Evolutionary conservation across 768 basidiomycete species (phyloP), one percentile per base, ranked within the genome.

Genomic region (Lactarius deliciosus): DNA sequence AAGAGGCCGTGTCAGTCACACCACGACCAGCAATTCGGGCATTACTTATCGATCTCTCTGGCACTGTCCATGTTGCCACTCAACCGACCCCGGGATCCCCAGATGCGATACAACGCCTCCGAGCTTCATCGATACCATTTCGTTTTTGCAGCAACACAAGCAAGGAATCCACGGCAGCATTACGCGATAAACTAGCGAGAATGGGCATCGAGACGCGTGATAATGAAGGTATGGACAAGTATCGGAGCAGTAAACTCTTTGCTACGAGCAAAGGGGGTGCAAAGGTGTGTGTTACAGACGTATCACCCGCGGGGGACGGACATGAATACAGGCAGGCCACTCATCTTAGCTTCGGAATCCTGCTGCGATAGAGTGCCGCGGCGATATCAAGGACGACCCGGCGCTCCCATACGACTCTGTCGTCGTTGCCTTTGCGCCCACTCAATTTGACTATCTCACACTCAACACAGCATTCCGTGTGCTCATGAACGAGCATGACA

Each of bases 401-500:
- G 56, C 72, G 16, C 70, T 68, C 5, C 72, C 74, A 2, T 82
- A 82, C 70, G 86, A 91, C 68, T 79, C 83, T 0, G 88, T 90
- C 30, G 81, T 90, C n/a, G 75, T 91, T 18, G 87, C 88, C 6
- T 80, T 88, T 20, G 81, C 86, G 0, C 86, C 85, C 1, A 64
- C 74, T 1, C 68, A 77, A 3, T 79, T 89, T 65, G 79, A 81
- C 54, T 90, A 89, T 72, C 72, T 76, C 1, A 73, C 78, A 60
- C 80, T 92, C 50, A 89, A 89, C 74, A 79, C 79, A 10, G 89
- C 89, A 0, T 91, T 90, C 69, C 83, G 87, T 4, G 80, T 91
- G 25, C 82, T 90, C 55, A 78, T 85, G 63, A 71, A 43, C 57
- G 61, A 43, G 30, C 64, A 40, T 32, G 60, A 50, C 55, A 64